phyloP scores from a whole-genome alignment of 2,329 filamentous ascomycete genomes.

The Fusarium continuum region DNA sequence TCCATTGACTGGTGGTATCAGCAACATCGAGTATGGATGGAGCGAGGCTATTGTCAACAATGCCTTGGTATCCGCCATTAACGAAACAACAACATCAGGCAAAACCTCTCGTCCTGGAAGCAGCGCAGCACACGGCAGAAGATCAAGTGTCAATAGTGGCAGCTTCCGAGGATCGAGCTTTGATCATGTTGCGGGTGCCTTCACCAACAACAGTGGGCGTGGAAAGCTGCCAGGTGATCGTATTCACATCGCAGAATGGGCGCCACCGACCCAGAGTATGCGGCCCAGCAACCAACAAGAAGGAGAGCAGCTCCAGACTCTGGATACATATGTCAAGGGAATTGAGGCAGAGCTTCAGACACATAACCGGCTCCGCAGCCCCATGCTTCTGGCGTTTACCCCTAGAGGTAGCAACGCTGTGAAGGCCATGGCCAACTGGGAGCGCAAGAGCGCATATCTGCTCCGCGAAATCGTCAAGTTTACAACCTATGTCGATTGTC shows the following conservation, averaged over 20 bases:
- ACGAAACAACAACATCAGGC: slow-evolving; percentile 54
- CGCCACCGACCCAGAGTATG: slow-evolving; percentile 88
- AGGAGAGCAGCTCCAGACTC: slow-evolving; percentile 78
- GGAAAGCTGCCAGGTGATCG: slow-evolving; percentile 83
- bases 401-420: slow-evolving; percentile 81
- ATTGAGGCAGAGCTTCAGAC: slow-evolving; percentile 86
- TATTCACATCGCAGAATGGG: slow-evolving; percentile 86
- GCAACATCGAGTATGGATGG: slow-evolving; percentile 98
- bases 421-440: slow-evolving; percentile 96
- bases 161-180: slow-evolving; percentile 67
- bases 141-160: slow-evolving; percentile 59
- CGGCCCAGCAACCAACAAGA: slow-evolving; percentile 82
- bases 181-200: slow-evolving; percentile 65
- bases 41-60: slow-evolving; percentile 81
- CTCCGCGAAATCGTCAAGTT: slow-evolving; percentile 97
- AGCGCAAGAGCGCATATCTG: slow-evolving; percentile 91
- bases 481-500: slow-evolving; percentile 88
- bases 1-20: slow-evolving; percentile 89
- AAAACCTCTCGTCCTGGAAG: slow-evolving; percentile 60
- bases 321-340: slow-evolving; percentile 81
- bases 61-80: slow-evolving; percentile 62
- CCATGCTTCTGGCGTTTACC: slow-evolving; percentile 90
- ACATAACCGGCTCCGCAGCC: slow-evolving; percentile 87
- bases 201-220: slow-evolving; percentile 59
- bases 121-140: slow-evolving; percentile 54